These are phyloP conservation scores for Symbiotaphrina buchneri DNA, from an alignment of 495 filamentous ascomycete species.

Conservation along the genomic window DNA sequence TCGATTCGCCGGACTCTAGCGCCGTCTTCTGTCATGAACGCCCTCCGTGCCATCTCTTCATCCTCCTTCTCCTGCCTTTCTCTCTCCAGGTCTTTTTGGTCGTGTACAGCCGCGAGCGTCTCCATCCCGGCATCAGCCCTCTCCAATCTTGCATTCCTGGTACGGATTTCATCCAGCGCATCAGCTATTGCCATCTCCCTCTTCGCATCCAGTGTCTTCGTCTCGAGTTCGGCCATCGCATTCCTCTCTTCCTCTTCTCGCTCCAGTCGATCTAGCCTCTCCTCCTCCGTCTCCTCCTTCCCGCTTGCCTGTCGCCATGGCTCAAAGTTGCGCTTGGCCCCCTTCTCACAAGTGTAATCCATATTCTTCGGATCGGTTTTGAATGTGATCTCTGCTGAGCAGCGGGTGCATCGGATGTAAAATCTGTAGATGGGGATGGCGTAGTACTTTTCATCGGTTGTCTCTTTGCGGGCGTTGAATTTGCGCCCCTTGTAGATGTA, in stretches of 20 bases:
- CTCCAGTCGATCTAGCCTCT: constrained; percentile 43
- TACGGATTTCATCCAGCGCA: constrained; percentile 84
- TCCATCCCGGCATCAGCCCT: constrained; percentile 36
- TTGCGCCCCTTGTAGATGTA: constrained; percentile 95
- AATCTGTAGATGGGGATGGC: constrained; percentile 78
- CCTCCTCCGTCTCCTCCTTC: constrained; percentile 62
- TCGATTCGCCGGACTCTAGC: constrained; percentile 27
- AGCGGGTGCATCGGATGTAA: constrained; percentile 88
- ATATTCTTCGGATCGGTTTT: constrained; percentile 86
- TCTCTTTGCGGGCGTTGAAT: constrained; percentile 94
- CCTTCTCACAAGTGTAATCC: constrained; percentile 73
- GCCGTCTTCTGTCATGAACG: constrained; percentile 43
- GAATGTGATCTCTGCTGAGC: constrained; percentile 78
- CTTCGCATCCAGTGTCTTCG: constrained; percentile 80
- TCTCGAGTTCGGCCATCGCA: constrained; percentile 60
- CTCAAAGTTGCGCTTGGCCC: constrained; percentile 85
- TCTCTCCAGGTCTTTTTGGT: constrained; percentile 30
- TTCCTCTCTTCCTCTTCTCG: constrained; percentile 31
- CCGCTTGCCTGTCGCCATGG: constrained; percentile 45
- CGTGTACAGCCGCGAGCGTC: constrained; percentile 20
- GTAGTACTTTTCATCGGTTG: constrained; percentile 78
- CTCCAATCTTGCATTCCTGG: constrained; percentile 70
- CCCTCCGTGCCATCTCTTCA: constrained; percentile 59
- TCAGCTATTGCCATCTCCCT: constrained; percentile 94
- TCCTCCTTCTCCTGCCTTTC: constrained; percentile 55